A percentile compares a stretch with the other conserved stretches of the same genome.
phyloP scores from a whole-genome alignment of 148 eudicot genomes.

The Camellia granthamiana region DNA sequence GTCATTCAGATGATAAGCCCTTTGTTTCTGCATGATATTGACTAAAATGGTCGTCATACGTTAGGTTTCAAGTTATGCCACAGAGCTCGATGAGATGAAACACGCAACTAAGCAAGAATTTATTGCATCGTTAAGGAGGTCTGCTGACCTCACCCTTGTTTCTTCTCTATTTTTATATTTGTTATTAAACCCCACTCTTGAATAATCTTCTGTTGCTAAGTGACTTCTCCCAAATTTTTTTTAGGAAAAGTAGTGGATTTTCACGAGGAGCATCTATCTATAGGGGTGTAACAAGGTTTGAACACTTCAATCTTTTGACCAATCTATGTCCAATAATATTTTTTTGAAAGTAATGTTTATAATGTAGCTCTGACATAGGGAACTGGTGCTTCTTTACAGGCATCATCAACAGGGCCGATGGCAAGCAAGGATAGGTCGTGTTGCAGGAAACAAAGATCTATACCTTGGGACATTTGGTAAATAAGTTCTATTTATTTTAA shows the following conservation, averaged over 20 bases:
- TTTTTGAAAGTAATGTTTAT: not conserved
- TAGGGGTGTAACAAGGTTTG: slow-evolving; percentile 86
- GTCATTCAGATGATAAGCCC: not conserved
- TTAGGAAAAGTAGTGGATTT: slow-evolving; percentile 97
- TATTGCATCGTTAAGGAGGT: slow-evolving; percentile 95
- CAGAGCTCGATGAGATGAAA: slow-evolving; percentile 92
- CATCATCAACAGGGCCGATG: slow-evolving; percentile 99
- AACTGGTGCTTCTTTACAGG: slow-evolving; percentile 32
- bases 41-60: not conserved
- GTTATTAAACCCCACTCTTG: not conserved
- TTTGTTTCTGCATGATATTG: slow-evolving; percentile 1
- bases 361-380: not conserved
- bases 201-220: slow-evolving; percentile 1
- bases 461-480: slow-evolving; percentile 95
- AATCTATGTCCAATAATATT: not conserved
- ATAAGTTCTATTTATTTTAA: not conserved
- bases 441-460: slow-evolving; percentile 93
- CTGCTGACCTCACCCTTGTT: not conserved
- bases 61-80: slow-evolving; percentile 60
- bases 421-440: slow-evolving; percentile 99
- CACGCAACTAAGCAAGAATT: slow-evolving; percentile 84
- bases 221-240: slow-evolving; percentile 15
- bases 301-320: not conserved
- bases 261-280: slow-evolving; percentile 98
- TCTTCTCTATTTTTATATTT: not conserved